These are phyloP conservation scores for Astrothelium subdiscretum DNA, from an alignment of 495 filamentous ascomycete species.

Conservation along the genomic window DNA sequence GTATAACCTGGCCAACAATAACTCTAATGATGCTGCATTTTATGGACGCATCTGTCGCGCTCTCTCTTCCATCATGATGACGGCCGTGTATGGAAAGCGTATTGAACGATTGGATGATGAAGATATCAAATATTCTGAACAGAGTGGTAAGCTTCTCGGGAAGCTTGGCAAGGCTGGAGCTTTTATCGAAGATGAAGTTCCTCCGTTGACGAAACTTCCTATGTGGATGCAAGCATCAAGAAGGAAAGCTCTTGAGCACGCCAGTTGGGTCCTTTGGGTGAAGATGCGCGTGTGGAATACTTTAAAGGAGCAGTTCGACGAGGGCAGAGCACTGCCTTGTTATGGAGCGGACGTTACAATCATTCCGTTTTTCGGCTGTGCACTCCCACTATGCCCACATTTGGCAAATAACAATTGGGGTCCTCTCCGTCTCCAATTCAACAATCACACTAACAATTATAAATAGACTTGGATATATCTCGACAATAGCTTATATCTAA, in stretches of 20 bases:
- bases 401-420: no score
- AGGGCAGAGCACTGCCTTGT: slow-evolving; percentile 13
- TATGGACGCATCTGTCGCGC: slow-evolving; percentile 19
- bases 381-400: no score
- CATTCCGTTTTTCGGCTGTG: no score
- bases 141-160: slow-evolving; percentile 17
- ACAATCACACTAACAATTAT: no score
- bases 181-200: slow-evolving; percentile 18
- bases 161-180: slow-evolving; percentile 11
- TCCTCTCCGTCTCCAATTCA: no score
- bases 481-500: no score
- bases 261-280: slow-evolving; percentile 16
- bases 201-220: slow-evolving; percentile 14
- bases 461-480: no score
- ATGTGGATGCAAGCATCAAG: slow-evolving; percentile 15
- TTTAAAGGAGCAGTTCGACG: slow-evolving; percentile 15
- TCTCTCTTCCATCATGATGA: slow-evolving; percentile 22
- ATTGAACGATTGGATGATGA: slow-evolving; percentile 15
- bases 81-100: slow-evolving; percentile 19
- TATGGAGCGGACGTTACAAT: slow-evolving; percentile 17
- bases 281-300: slow-evolving; percentile 8
- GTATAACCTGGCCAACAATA: slow-evolving; percentile 18
- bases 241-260: slow-evolving; percentile 14
- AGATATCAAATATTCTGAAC: slow-evolving; percentile 15
- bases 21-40: slow-evolving; percentile 15